These are phyloP conservation scores for Jaenimonas drosophilae DNA, from an alignment of 208 protist genomes.

Conservation along the genomic window DNA sequence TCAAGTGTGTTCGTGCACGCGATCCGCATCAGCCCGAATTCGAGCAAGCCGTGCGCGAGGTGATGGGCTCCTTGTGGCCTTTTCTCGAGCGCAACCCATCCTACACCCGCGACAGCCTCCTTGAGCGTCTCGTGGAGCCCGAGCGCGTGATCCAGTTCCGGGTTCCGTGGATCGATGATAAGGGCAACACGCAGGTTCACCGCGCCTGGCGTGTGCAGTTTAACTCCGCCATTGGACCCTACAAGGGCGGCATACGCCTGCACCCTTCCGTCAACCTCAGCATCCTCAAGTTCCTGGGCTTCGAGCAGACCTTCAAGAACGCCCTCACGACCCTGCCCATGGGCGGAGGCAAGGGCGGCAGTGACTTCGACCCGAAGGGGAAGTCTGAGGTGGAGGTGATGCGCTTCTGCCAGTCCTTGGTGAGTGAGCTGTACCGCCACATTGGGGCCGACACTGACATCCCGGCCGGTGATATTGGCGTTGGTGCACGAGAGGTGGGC, in stretches of 20 bases:
- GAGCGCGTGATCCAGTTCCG: slow-evolving; percentile 87
- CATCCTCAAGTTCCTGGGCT: slow-evolving; percentile 93
- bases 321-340: slow-evolving; percentile 89
- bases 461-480: slow-evolving; percentile 93
- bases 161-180: slow-evolving; percentile 90
- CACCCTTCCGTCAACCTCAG: slow-evolving; percentile 83
- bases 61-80: slow-evolving; percentile 73
- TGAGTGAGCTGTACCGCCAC: slow-evolving; percentile 80
- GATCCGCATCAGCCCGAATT: slow-evolving; percentile 87
- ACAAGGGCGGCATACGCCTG: slow-evolving; percentile 90
- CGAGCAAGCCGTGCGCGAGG: slow-evolving; percentile 81
- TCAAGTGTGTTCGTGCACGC: slow-evolving; percentile 25
- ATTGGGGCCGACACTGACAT: slow-evolving; percentile 90
- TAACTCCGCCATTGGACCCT: slow-evolving; percentile 89
- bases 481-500: slow-evolving; percentile 87
- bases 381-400: slow-evolving; percentile 90
- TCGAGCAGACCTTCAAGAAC: slow-evolving; percentile 95
- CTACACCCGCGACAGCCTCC: slow-evolving; percentile 43
- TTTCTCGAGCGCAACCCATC: slow-evolving; percentile 78
- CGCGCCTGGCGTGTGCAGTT: slow-evolving; percentile 91
- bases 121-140: slow-evolving; percentile 86
- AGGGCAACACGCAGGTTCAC: slow-evolving; percentile 80
- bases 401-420: slow-evolving; percentile 91
- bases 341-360: slow-evolving; percentile 90
- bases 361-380: slow-evolving; percentile 92